Percentiles rank a stretch among this genome's conserved stretches.
Conservation (phyloP, 1,284 basidiomycete genomes). For the Leccinum colubrinum region DNA sequence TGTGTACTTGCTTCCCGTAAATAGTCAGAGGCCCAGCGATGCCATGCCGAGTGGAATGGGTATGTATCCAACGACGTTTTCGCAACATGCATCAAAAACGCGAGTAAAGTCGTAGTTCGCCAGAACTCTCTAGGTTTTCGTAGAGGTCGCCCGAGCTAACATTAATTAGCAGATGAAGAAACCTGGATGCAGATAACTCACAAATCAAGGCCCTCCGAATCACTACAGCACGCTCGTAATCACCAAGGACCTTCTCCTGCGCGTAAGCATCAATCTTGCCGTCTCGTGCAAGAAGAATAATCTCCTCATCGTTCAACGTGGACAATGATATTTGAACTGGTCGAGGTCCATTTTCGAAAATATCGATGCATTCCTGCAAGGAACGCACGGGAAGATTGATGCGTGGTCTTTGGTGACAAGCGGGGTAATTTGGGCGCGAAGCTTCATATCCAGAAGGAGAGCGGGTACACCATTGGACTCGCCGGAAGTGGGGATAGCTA, state of each 20-base stretch:
- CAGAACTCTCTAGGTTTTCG: slow-evolving; percentile 80
- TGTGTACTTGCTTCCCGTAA: slow-evolving; percentile 84
- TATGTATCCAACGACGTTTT: slow-evolving; percentile 98
- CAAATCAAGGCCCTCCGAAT: slow-evolving; percentile 91
- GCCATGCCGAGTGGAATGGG: slow-evolving; percentile 96
- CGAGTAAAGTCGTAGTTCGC: slow-evolving; percentile 90
- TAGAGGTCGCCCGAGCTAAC: slow-evolving; percentile 81
- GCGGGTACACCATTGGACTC: slow-evolving; percentile 32
- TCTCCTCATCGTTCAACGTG: slow-evolving; percentile 88
- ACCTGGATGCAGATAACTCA: slow-evolving; percentile 40
- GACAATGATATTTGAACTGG: slow-evolving; percentile 54
- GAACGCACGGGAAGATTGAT: slow-evolving; percentile 44
- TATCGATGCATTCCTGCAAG: slow-evolving; percentile 78
- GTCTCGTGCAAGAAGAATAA: slow-evolving; percentile 86
- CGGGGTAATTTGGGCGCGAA: slow-evolving; percentile 34
- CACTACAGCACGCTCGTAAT: slow-evolving; percentile 84
- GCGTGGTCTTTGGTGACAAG: slow-evolving; percentile 17
- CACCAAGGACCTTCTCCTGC: slow-evolving; percentile 89
- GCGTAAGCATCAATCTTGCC: slow-evolving; percentile 95
- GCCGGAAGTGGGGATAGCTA: slow-evolving; percentile 22
- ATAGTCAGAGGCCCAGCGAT: slow-evolving; percentile 95
- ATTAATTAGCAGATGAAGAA: slow-evolving; percentile 1
- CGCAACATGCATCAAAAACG: slow-evolving; percentile 97
- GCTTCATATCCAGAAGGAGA: slow-evolving; percentile 49
- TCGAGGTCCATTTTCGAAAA: slow-evolving; percentile 84